Base-by-base conservation (phyloP, 164 flowering plant species). In the Akebia trifoliata region DNA sequence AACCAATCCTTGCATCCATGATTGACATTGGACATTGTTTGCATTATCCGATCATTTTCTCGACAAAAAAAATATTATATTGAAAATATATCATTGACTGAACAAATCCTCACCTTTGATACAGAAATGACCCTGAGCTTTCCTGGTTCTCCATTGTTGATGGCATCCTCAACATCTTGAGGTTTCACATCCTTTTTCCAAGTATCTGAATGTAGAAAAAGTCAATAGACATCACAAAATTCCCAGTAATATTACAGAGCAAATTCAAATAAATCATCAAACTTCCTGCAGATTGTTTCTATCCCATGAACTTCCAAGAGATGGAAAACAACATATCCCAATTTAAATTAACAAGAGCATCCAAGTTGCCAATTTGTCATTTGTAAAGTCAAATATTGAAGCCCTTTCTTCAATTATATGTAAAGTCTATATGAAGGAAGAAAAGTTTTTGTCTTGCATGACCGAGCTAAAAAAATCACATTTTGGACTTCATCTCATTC, bases 111-210 rank as follows among this genome's bases (percentile, higher is more conserved):
- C 63, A 91, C 98, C 90, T 82, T 42, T 42, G 82, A 65, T 53
- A 86, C 80, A 17, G 85, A 81, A 62, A 76, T 8, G 31, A 74
- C 90, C 66, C 81, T 74, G 55, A 90, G 75, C 57, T 72, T 80
- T 61, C 85, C 93, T 5, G 86, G 93, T 26, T 77, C 90, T 39
- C 74, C 79, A 47, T n/a, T 39, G 61, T 84, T 82, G 52, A 90
- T 71, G 25, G 90, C 80, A 50, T 80, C 79, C 61, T 72, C 75
- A 60, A 93, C 68, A 4, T 84, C 90, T 46, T 58, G 65, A 52
- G 67, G 64, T 62, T 62, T 72, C 45, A 87, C 79, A 75, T 87
- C 99, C 61, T 66, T 76, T 63, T 84, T 72, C 97, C 99, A 90
- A 35, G 96, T 90, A 75, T 79, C 96, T 91, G 50, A 28, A 55